Conservation (phyloP, 495 filamentous ascomycete species). For the Hypoxylon lenormandii region DNA sequence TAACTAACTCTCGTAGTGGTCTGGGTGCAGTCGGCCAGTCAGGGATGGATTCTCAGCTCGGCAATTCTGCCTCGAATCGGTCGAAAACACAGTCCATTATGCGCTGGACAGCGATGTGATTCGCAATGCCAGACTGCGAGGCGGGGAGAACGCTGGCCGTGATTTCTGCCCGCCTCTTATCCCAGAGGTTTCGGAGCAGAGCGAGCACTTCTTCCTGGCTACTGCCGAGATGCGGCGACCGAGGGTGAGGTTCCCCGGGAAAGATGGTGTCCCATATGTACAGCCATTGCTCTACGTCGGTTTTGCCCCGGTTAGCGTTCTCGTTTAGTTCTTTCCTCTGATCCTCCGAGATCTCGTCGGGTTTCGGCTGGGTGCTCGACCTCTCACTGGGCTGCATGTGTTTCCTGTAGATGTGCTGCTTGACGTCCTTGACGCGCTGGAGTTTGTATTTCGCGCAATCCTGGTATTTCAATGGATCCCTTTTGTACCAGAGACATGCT, state of each 20-base stretch:
- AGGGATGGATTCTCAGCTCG: neutral
- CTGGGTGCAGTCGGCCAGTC: neutral
- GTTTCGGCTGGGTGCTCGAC: constrained; percentile 12
- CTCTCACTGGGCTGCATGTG: constrained; percentile 32
- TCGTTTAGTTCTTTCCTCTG: constrained; percentile 34
- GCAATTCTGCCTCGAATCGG: constrained; percentile 5
- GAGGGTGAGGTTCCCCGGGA: constrained; percentile 12
- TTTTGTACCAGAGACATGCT: constrained; percentile 40
- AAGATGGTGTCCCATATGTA: constrained; percentile 36
- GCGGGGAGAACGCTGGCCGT: neutral
- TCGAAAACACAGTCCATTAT: constrained; percentile 13
- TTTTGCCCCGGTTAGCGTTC: constrained; percentile 21
- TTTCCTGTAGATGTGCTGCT: constrained; percentile 39
- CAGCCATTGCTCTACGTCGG: constrained; percentile 29
- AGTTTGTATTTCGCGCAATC: constrained; percentile 29
- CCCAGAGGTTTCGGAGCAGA: constrained; percentile 23
- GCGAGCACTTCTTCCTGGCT: constrained; percentile 16
- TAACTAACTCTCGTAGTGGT: no score
- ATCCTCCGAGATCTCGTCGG: constrained; percentile 30
- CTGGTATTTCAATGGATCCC: constrained; percentile 20
- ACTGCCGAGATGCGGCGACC: constrained; percentile 33
- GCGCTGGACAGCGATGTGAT: neutral
- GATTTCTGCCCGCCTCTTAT: constrained; percentile 5
- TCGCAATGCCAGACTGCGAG: neutral
- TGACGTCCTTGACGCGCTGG: constrained; percentile 40